Conservation (phyloP, 345 rosid genomes). For the Turritis glabra region DNA sequence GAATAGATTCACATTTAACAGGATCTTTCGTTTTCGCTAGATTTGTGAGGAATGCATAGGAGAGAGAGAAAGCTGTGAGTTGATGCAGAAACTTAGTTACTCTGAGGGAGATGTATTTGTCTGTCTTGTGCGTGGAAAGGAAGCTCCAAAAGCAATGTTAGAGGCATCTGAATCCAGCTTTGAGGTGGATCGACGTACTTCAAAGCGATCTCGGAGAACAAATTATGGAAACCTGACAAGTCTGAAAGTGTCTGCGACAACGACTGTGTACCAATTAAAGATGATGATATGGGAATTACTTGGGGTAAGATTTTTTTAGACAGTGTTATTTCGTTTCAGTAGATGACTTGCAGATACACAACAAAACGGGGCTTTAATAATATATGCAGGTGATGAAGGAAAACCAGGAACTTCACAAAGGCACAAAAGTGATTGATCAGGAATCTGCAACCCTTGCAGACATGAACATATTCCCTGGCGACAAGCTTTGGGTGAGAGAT, state of each 20-base stretch:
- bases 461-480: conserved; percentile 91
- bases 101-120: conserved; percentile 73
- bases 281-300: conserved; percentile 99
- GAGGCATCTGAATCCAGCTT: conserved; percentile 67
- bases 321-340: not conserved
- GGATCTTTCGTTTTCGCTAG: conserved; percentile 43
- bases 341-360: conserved; percentile 13
- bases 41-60: conserved; percentile 90
- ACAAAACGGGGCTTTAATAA: not conserved
- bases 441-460: conserved; percentile 97
- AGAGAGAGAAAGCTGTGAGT: conserved; percentile 86
- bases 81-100: conserved; percentile 86
- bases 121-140: conserved; percentile 79
- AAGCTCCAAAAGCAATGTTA: conserved; percentile 87
- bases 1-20: not conserved
- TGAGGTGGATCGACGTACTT: conserved; percentile 79
- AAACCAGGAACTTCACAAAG: conserved; percentile 92
- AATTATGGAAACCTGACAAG: conserved; percentile 69
- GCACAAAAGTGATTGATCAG: conserved; percentile 68
- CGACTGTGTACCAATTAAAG: conserved; percentile 84
- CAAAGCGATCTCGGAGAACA: conserved; percentile 85
- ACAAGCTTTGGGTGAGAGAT: conserved; percentile 96
- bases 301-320: conserved; percentile 65
- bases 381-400: conserved; percentile 89
- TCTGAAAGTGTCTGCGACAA: conserved; percentile 86